Conservation (phyloP, 2,329 filamentous ascomycete species). For the Fusarium sp. region DNA sequence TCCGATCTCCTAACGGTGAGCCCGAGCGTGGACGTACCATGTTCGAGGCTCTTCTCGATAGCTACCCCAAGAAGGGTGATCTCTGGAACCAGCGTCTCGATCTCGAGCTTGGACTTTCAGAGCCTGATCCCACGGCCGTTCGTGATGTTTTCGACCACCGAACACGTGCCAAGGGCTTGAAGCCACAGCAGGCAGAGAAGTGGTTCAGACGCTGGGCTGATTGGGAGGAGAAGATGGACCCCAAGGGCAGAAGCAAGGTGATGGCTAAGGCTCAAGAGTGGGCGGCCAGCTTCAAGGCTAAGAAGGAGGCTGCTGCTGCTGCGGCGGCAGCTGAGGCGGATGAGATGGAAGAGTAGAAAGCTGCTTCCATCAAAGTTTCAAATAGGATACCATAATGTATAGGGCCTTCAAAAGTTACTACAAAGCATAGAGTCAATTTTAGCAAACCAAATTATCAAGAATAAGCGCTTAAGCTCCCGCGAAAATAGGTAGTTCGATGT, state of each 20-base stretch:
- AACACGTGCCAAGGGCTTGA: conserved; percentile 74
- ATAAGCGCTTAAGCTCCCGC: neutral
- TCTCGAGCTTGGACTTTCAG: conserved; percentile 76
- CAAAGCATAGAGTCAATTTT: conserved; percentile 30
- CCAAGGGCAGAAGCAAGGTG: conserved; percentile 74
- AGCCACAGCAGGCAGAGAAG: conserved; percentile 83
- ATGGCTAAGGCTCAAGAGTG: conserved; percentile 78
- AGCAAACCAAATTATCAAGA: conserved; percentile 6
- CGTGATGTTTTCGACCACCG: conserved; percentile 87
- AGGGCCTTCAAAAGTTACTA: conserved; percentile 41
- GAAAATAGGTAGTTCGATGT: neutral
- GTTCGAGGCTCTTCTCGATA: conserved; percentile 86
- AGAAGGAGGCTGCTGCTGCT: conserved; percentile 54
- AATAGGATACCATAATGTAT: conserved; percentile 43
- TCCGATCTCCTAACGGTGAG: conserved; percentile 83
- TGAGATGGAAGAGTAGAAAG: conserved; percentile 50
- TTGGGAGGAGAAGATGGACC: conserved; percentile 82
- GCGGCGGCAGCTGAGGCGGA: conserved; percentile 47
- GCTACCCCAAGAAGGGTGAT: conserved; percentile 89
- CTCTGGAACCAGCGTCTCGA: conserved; percentile 94
- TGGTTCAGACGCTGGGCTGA: conserved; percentile 94
- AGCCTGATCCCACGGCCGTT: conserved; percentile 66
- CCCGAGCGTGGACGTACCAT: conserved; percentile 93
- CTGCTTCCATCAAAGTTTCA: conserved; percentile 17
- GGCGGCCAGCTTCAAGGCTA: conserved; percentile 65